phyloP scores from a whole-genome alignment of 1,139 yeast species.

The Geotrichum macrosporum region DNA sequence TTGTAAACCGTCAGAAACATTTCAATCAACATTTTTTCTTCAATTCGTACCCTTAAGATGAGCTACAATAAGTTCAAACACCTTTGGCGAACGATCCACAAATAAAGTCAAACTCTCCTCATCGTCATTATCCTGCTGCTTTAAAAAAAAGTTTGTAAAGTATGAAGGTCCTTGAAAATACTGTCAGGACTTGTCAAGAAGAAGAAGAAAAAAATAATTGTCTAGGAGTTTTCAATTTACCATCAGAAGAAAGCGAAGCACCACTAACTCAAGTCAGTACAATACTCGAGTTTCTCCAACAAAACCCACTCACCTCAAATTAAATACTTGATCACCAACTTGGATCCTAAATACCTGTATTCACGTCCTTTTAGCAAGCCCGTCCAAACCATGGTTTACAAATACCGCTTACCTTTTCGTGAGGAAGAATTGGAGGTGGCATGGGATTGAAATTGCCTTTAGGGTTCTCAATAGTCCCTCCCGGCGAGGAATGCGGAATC shows the following conservation, averaged over 20 bases:
- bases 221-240: slow-evolving; percentile 36
- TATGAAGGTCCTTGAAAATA: slow-evolving; percentile 44
- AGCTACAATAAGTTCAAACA: slow-evolving; percentile 59
- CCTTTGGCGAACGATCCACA: slow-evolving; percentile 70
- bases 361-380: no score
- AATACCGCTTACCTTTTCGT: slow-evolving; percentile 43
- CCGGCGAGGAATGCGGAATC: slow-evolving; percentile 11
- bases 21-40: no score
- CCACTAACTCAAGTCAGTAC: slow-evolving; percentile 75
- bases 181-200: slow-evolving; percentile 44
- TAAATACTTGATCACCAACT: slow-evolving; percentile 53
- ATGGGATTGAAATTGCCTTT: slow-evolving; percentile 41
- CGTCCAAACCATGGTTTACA: no score
- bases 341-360: slow-evolving; percentile 60
- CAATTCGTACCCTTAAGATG: slow-evolving; percentile 64
- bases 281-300: no score
- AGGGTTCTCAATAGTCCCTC: slow-evolving; percentile 24
- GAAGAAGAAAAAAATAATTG: slow-evolving; percentile 33
- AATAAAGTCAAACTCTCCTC: slow-evolving; percentile 45
- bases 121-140: slow-evolving; percentile 28
- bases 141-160: slow-evolving; percentile 45
- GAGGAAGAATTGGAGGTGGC: slow-evolving; percentile 59
- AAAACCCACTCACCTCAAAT: slow-evolving; percentile 58
- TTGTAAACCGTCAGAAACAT: no score
- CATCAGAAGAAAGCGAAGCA: slow-evolving; percentile 79